Conservation (phyloP, 371 early-diverging fungal genomes). For the Smittium mucronatum region DNA sequence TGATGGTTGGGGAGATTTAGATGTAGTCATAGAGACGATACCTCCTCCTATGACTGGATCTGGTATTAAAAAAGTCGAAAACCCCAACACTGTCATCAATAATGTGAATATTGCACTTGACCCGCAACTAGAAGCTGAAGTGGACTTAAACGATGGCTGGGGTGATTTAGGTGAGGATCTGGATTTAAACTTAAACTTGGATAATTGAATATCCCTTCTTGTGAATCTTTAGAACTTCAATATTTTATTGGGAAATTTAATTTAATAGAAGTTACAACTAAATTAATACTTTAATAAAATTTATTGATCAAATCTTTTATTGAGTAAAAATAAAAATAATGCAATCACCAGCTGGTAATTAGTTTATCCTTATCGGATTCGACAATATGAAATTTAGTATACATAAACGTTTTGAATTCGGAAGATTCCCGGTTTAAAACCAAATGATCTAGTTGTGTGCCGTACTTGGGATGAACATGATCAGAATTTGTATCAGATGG, state of each 20-base stretch:
- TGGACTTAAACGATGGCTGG: background rate
- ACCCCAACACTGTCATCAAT: background rate
- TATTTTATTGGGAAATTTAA: too few species aligned
- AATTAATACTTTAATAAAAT: too few species aligned
- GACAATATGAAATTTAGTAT: background rate
- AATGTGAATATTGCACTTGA: background rate
- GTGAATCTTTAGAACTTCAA: too few species aligned
- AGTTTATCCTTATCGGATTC: background rate
- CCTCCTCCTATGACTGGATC: background rate
- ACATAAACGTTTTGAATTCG: background rate
- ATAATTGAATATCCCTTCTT: too few species aligned
- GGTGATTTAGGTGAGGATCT: slow-evolving; percentile 3
- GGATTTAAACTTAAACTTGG: slow-evolving; percentile 4
- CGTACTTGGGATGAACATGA: too few species aligned
- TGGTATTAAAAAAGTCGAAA: background rate
- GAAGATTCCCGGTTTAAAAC: background rate
- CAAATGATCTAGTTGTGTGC: background rate
- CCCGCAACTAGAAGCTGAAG: background rate
- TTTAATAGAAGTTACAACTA: too few species aligned
- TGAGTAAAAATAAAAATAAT: too few species aligned
- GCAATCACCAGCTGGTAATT: background rate
- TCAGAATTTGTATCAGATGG: too few species aligned
- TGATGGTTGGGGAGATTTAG: slow-evolving; percentile 2
- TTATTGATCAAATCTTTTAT: too few species aligned
- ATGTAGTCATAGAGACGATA: slow-evolving; percentile 4